Evolutionary conservation across 1,284 basidiomycete species (phyloP).

Genomic region (Melampsora americana): DNA sequence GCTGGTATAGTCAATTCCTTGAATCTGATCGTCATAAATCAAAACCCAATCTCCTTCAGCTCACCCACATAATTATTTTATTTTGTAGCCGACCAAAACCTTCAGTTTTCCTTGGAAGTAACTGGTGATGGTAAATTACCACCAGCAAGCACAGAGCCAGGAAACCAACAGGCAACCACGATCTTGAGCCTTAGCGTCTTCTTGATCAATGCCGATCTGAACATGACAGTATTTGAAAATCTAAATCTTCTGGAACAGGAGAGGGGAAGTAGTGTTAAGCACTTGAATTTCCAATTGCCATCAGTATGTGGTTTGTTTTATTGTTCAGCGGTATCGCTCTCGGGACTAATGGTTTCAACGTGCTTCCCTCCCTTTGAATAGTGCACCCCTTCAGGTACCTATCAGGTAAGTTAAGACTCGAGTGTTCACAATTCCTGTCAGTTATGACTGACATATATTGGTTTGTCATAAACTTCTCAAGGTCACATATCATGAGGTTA

Average conservation of each 20-base stretch:
- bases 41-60: neutral
- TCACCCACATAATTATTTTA: neutral
- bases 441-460: neutral
- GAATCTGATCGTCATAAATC: neutral
- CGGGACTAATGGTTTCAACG: neutral
- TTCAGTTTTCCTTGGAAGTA: conserved; percentile 20
- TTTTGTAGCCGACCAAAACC: conserved; percentile 29
- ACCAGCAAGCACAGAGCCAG: conserved; percentile 24
- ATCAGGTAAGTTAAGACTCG: conserved; percentile 20
- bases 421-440: neutral
- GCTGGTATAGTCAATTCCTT: conserved; percentile 15
- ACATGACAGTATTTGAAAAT: conserved; percentile 30
- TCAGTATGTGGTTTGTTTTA: neutral
- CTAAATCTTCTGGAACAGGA: conserved; percentile 28
- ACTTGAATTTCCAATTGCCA: conserved; percentile 34
- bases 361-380: neutral
- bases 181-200: conserved; percentile 30
- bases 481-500: conserved; percentile 37
- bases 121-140: conserved; percentile 23
- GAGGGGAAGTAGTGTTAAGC: conserved; percentile 37
- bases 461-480: neutral
- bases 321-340: neutral
- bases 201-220: conserved; percentile 22
- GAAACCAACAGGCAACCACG: conserved; percentile 28
- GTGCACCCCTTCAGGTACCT: conserved; percentile 35